These are phyloP conservation scores for Lasiodiplodia sp. DNA, from an alignment of 2,329 filamentous ascomycete species.

Conservation along the genomic window DNA sequence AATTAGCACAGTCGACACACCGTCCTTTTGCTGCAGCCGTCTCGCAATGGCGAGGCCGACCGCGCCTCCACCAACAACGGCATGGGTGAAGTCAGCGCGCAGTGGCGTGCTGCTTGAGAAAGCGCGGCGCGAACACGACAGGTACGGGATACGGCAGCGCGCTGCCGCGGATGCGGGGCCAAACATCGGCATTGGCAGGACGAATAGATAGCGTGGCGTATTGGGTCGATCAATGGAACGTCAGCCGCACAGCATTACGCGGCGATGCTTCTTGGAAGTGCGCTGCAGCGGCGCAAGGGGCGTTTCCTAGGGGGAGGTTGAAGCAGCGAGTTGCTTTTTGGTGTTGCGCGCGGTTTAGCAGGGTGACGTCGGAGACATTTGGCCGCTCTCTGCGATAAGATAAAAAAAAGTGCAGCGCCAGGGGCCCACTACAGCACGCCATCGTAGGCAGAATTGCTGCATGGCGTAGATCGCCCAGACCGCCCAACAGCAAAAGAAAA, in stretches of 20 bases:
- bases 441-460: slow-evolving; percentile 26
- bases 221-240: slow-evolving; percentile 3
- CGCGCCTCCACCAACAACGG: slow-evolving; percentile 73
- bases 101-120: slow-evolving; percentile 19
- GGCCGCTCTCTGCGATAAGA: slow-evolving; percentile 19
- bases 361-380: slow-evolving; percentile 11
- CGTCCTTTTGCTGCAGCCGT: slow-evolving; percentile 68
- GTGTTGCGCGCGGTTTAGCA: background rate
- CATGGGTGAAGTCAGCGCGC: slow-evolving; percentile 68
- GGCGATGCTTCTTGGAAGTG: background rate
- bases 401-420: slow-evolving; percentile 17
- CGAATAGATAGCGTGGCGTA: slow-evolving; percentile 3
- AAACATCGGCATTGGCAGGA: background rate
- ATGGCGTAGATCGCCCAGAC: slow-evolving; percentile 19
- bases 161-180: slow-evolving; percentile 15
- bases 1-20: slow-evolving; percentile 75
- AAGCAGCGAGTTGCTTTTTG: slow-evolving; percentile 21
- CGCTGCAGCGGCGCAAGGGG: slow-evolving; percentile 8
- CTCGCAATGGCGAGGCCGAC: slow-evolving; percentile 83
- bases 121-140: slow-evolving; percentile 5
- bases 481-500: background rate
- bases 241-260: slow-evolving; percentile 1
- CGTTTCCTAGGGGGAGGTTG: background rate
- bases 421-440: slow-evolving; percentile 16
- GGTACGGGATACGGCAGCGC: background rate